A percentile compares a stretch with the other conserved stretches of the same genome.
Conservation (phyloP, 208 protist genomes). For the Crithidia expoeki region DNA sequence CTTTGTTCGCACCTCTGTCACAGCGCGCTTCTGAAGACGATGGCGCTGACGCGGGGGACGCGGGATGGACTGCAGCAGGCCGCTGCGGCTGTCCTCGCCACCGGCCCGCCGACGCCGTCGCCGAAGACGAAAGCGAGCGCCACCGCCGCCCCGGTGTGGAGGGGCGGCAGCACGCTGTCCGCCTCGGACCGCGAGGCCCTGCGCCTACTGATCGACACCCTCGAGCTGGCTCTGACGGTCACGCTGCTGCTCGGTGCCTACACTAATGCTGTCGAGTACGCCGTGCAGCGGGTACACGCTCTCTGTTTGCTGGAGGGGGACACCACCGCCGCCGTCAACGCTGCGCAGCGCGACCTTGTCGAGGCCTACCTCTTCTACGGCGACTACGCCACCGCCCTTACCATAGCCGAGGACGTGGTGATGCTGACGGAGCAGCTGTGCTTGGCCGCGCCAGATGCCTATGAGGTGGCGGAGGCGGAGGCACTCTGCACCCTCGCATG, state of each 20-base stretch:
- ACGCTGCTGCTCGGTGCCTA: conserved; percentile 47
- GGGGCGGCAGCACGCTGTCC: conserved; percentile 12
- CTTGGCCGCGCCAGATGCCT: conserved; percentile 28
- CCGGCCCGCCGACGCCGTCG: neutral
- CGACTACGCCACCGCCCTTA: conserved; percentile 41
- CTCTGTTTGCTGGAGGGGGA: conserved; percentile 50
- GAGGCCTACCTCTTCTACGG: conserved; percentile 58
- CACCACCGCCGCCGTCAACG: conserved; percentile 47
- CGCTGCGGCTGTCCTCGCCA: conserved; percentile 37
- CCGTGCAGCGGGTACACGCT: conserved; percentile 61
- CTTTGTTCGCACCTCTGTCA: conserved; percentile 40
- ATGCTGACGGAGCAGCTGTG: conserved; percentile 49
- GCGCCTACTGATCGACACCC: conserved; percentile 32
- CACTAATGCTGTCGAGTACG: conserved; percentile 47
- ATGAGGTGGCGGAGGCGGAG: conserved; percentile 45
- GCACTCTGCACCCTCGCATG: conserved; percentile 31
- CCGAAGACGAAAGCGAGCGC: neutral
- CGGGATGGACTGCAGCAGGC: conserved; percentile 47
- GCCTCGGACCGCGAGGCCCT: conserved; percentile 33
- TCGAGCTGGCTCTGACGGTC: conserved; percentile 45
- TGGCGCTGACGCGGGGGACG: conserved; percentile 45
- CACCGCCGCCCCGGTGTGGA: neutral
- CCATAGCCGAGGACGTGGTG: conserved; percentile 57
- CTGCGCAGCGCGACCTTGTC: conserved; percentile 50
- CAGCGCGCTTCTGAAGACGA: conserved; percentile 44